Conservation (phyloP, 2,329 filamentous ascomycete genomes). For the Nigrograna mackinnonii region DNA sequence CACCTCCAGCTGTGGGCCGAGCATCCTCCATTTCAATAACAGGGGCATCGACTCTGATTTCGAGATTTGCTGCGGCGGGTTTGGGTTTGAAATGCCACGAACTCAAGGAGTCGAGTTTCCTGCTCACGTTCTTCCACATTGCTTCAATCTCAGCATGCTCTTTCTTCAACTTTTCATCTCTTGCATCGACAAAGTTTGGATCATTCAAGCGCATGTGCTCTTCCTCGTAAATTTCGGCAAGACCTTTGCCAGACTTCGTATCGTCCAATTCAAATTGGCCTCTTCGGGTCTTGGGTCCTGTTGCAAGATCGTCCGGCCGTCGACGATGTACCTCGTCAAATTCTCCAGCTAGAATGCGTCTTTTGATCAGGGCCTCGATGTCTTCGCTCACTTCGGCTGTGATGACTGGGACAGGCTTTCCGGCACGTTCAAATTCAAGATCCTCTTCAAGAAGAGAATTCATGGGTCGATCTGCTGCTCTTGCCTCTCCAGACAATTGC, state of each 20-base stretch:
- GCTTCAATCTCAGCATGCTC: conserved; percentile 82
- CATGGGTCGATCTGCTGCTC: conserved; percentile 76
- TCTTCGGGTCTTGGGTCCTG: conserved; percentile 64
- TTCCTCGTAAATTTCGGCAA: conserved; percentile 93
- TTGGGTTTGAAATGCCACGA: conserved; percentile 97
- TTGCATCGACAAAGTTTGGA: conserved; percentile 77
- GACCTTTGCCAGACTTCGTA: conserved; percentile 80
- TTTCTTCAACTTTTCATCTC: conserved; percentile 78
- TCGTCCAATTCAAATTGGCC: conserved; percentile 84
- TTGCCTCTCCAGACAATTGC: conserved; percentile 87
- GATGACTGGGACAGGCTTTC: conserved; percentile 93
- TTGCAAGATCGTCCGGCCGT: conserved; percentile 72
- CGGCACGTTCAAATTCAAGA: conserved; percentile 91
- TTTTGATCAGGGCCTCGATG: conserved; percentile 93
- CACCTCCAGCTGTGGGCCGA: conserved; percentile 79
- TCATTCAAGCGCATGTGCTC: conserved; percentile 81
- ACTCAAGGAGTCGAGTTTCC: conserved; percentile 83
- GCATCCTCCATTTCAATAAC: conserved; percentile 94
- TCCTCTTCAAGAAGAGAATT: conserved; percentile 96
- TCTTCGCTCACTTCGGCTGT: conserved; percentile 88
- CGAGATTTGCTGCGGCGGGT: conserved; percentile 77
- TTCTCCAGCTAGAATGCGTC: conserved; percentile 83
- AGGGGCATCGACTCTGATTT: conserved; percentile 88
- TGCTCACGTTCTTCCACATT: conserved; percentile 80
- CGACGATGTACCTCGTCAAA: conserved; percentile 91